Evolutionary conservation across 2,329 filamentous ascomycete genomes (phyloP).

Genomic region (Paracamarosporium sp.): DNA sequence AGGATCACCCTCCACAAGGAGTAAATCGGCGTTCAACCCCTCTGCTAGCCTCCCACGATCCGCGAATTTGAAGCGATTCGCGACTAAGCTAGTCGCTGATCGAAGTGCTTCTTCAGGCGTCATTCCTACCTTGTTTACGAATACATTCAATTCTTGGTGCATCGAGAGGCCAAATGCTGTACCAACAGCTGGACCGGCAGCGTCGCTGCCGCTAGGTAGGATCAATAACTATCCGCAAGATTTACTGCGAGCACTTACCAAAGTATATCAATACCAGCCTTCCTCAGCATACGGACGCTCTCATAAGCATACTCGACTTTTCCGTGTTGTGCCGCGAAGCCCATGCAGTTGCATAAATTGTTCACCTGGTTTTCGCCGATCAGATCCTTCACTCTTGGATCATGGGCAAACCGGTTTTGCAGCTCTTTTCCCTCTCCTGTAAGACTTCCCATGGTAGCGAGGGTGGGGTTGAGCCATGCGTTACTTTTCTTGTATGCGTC

Average conservation of each 20-base stretch:
- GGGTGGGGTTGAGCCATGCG: slow-evolving; percentile 53
- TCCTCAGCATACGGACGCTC: slow-evolving; percentile 47
- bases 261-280: slow-evolving; percentile 50
- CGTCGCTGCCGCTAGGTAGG: slow-evolving; percentile 48
- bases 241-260: slow-evolving; percentile 32
- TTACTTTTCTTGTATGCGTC: slow-evolving; percentile 51
- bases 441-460: slow-evolving; percentile 48
- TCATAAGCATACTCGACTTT: slow-evolving; percentile 52
- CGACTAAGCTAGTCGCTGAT: slow-evolving; percentile 50
- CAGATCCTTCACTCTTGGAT: slow-evolving; percentile 42
- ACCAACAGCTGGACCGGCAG: slow-evolving; percentile 51
- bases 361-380: slow-evolving; percentile 42
- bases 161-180: slow-evolving; percentile 52
- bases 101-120: slow-evolving; percentile 50
- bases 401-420: slow-evolving; percentile 51
- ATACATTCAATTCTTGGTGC: slow-evolving; percentile 52
- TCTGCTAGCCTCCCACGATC: slow-evolving; percentile 51
- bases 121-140: slow-evolving; percentile 52
- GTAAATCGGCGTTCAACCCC: slow-evolving; percentile 51
- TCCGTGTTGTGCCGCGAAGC: slow-evolving; percentile 36
- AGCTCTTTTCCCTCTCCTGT: slow-evolving; percentile 49
- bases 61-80: slow-evolving; percentile 48
- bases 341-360: slow-evolving; percentile 52
- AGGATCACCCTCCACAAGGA: slow-evolving; percentile 54
- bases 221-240: slow-evolving; percentile 10